Conservation (phyloP, 768 basidiomycete genomes). For the Russula griseocarnosa region DNA sequence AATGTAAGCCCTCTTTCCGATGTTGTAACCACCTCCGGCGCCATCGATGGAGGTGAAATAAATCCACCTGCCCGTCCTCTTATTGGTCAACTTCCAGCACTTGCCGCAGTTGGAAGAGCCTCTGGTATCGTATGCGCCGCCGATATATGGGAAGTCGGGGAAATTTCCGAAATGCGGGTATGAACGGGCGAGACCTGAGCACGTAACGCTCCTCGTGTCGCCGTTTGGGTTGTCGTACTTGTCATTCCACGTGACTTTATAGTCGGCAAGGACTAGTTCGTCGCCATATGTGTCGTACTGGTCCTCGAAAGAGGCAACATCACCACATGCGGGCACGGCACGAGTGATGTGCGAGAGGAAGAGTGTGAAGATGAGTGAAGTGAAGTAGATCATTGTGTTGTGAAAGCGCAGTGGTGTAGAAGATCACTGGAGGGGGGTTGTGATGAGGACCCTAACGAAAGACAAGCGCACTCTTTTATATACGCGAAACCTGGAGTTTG, state of each 20-base stretch:
- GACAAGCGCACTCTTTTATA: neutral
- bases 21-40: slow-evolving; percentile 40
- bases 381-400: neutral
- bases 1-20: slow-evolving; percentile 35
- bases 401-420: neutral
- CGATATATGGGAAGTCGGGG: slow-evolving; percentile 58
- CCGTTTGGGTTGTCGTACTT: slow-evolving; percentile 44
- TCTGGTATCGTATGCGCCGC: slow-evolving; percentile 47
- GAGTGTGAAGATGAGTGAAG: neutral
- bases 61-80: slow-evolving; percentile 38
- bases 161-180: slow-evolving; percentile 50
- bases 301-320: neutral
- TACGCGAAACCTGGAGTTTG: neutral
- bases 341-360: neutral
- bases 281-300: neutral
- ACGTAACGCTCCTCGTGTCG: slow-evolving; percentile 44
- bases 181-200: slow-evolving; percentile 43
- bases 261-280: neutral
- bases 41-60: slow-evolving; percentile 52
- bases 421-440: neutral
- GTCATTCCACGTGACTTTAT: no score
- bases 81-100: slow-evolving; percentile 57
- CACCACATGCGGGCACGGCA: neutral
- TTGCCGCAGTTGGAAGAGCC: slow-evolving; percentile 47
- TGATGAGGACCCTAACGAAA: neutral